phyloP scores from a whole-genome alignment of 441 rosid genomes.

The Eutrema salsugineum region DNA sequence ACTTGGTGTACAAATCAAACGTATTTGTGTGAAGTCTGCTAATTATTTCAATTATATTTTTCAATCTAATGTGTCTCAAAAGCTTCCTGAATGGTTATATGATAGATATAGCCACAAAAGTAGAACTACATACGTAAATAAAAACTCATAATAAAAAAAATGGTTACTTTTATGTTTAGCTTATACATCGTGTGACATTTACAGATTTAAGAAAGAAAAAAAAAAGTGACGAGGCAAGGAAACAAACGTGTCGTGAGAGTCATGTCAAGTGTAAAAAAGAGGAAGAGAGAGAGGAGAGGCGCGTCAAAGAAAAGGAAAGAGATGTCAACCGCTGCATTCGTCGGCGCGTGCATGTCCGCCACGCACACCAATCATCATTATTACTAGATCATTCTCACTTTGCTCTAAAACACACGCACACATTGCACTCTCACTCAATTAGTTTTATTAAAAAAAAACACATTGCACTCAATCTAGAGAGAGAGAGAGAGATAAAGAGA shows the following conservation, averaged over 20 bases:
- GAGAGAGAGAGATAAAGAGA: constrained; percentile 20
- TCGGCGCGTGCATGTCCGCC: constrained; percentile 32
- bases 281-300: background rate
- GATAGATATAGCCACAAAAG: background rate
- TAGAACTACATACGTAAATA: background rate
- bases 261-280: constrained; percentile 19
- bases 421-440: too few relatives aligned
- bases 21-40: constrained; percentile 8
- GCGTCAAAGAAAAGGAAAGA: constrained; percentile 6
- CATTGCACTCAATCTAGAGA: constrained; percentile 10
- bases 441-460: too few relatives aligned
- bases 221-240: constrained; percentile 3
- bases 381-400: background rate
- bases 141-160: background rate
- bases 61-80: background rate
- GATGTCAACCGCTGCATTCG: constrained; percentile 18
- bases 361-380: constrained; percentile 21
- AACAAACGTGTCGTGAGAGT: constrained; percentile 27
- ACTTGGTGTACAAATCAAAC: constrained; percentile 12
- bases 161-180: background rate
- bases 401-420: background rate
- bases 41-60: background rate
- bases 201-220: background rate
- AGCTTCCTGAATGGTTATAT: background rate
- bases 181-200: background rate